Evolutionary conservation across 2,329 filamentous ascomycete genomes (phyloP).

Genomic region (Colletotrichum tabaci): DNA sequence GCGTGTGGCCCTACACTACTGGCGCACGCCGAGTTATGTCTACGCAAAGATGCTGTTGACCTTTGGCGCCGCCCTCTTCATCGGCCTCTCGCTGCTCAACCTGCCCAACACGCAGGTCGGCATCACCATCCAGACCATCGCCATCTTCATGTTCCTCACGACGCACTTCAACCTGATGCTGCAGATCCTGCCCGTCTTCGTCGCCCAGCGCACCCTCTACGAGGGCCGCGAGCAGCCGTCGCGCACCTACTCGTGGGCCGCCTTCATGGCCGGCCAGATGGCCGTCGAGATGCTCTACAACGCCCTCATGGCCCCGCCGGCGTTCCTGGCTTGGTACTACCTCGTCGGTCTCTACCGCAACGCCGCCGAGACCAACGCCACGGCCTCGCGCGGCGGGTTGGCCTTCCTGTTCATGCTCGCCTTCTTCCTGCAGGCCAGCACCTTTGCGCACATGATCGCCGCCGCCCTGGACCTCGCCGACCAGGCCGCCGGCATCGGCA

Average conservation of each 20-base stretch:
- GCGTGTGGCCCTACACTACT: constrained; percentile 83
- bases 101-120: constrained; percentile 73
- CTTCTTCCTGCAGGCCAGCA: constrained; percentile 77
- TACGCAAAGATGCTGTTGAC: constrained; percentile 77
- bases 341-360: constrained; percentile 75
- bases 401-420: constrained; percentile 75
- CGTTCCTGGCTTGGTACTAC: constrained; percentile 78
- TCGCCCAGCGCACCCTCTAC: constrained; percentile 75
- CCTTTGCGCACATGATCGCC: constrained; percentile 76
- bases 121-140: constrained; percentile 80
- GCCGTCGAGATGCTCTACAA: constrained; percentile 79
- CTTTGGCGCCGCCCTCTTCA: constrained; percentile 65
- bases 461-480: constrained; percentile 75
- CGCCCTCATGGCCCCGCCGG: constrained; percentile 70
- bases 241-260: constrained; percentile 76
- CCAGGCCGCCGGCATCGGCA: constrained; percentile 74
- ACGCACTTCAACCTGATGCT: constrained; percentile 78
- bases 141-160: constrained; percentile 80
- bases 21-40: constrained; percentile 82
- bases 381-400: constrained; percentile 65
- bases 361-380: constrained; percentile 65
- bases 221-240: constrained; percentile 76
- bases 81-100: constrained; percentile 78
- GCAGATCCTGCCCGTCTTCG: constrained; percentile 77
- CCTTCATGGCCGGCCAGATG: constrained; percentile 76